Conservation (phyloP, 768 basidiomycete species). For the Sutorius australiensis region DNA sequence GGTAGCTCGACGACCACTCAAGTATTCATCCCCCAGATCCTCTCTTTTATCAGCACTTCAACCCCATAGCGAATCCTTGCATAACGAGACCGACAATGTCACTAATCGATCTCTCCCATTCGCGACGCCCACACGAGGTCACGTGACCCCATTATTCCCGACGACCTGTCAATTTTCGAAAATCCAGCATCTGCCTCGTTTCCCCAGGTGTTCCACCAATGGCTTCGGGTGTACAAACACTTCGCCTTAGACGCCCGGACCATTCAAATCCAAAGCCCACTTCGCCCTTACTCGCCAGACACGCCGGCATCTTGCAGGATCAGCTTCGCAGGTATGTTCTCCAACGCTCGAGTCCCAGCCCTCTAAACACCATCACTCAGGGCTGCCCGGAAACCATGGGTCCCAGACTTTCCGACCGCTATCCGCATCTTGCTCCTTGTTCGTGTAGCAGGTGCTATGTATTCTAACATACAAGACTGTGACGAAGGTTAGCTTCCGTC, state of each 20-base stretch:
- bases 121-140: constrained; percentile 2
- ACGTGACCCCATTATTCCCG: constrained; percentile 7
- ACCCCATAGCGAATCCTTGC: neutral
- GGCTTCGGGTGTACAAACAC: constrained; percentile 44
- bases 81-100: neutral
- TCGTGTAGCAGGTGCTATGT: constrained; percentile 86
- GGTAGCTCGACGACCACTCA: neutral
- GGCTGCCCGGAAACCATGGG: constrained; percentile 75
- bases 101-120: neutral
- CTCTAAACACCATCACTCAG: constrained; percentile 35
- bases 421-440: constrained; percentile 79
- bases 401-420: constrained; percentile 79
- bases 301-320: constrained; percentile 75
- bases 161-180: neutral
- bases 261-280: constrained; percentile 18
- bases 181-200: neutral
- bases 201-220: constrained; percentile 23
- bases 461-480: constrained; percentile 90
- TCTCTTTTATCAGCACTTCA: neutral
- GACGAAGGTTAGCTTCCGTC: constrained; percentile 72
- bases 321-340: constrained; percentile 63
- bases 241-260: constrained; percentile 50
- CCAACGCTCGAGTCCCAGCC: neutral
- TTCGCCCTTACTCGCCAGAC: constrained; percentile 37
- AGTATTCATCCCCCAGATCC: neutral